Conservation (phyloP, 805 yeast species). For the Nakazawaea ishiwadae region DNA sequence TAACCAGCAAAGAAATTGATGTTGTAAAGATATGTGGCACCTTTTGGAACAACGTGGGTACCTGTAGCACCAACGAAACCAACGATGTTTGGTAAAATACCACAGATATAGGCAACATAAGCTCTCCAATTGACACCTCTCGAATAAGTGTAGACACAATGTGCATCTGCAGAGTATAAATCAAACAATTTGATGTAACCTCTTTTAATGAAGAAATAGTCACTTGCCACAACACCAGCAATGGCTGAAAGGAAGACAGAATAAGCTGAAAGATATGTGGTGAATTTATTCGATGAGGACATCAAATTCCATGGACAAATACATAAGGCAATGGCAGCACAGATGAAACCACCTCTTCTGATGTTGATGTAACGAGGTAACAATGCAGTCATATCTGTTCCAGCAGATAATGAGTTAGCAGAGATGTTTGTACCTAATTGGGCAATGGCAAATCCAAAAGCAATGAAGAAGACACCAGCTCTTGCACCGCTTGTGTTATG, state of each 20-base stretch:
- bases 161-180: constrained; percentile 46
- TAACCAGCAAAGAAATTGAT: constrained; percentile 79
- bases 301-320: constrained; percentile 84
- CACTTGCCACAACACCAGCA: constrained; percentile 71
- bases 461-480: constrained; percentile 75
- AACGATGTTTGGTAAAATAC: constrained; percentile 77
- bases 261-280: constrained; percentile 77
- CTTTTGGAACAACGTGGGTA: constrained; percentile 63
- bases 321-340: constrained; percentile 65
- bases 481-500: constrained; percentile 53
- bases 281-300: constrained; percentile 65
- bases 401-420: constrained; percentile 67
- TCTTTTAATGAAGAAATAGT: constrained; percentile 68
- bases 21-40: constrained; percentile 70
- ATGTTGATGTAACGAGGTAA: constrained; percentile 63
- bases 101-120: constrained; percentile 70
- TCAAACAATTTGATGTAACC: constrained; percentile 64
- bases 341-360: constrained; percentile 75
- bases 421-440: constrained; percentile 77
- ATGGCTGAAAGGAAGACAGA: constrained; percentile 79
- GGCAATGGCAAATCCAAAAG: constrained; percentile 67
- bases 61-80: constrained; percentile 86
- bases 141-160: constrained; percentile 54
- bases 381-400: constrained; percentile 67
- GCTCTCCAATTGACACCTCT: constrained; percentile 83